Base-by-base conservation (phyloP, 2,329 filamentous ascomycete species). In the Dothistroma pini region DNA sequence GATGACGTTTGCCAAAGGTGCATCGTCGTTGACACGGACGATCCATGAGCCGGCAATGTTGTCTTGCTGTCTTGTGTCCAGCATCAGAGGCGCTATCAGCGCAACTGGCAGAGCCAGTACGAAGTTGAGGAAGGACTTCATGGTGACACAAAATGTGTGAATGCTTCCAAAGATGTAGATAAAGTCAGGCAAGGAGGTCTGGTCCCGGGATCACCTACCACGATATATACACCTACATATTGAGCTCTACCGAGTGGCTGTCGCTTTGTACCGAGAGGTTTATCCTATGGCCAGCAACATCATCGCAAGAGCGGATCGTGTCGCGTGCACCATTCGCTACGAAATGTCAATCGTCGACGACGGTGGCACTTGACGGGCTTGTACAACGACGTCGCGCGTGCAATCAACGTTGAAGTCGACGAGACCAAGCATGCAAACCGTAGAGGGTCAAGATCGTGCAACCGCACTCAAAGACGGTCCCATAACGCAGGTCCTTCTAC, bases 31-130 rank as follows among this genome's bases (percentile, higher is more conserved):
- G 55, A 67, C 56, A 5, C 59, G 61, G 48, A 69, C 61, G 44
- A 69, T 69, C 65, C 65, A 69, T 47, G 66, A 65, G 38, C 61
- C 58, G 19, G 64, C 58, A 31, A 68, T 66, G 14, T 54, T 56
- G 25, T 68, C 65, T 34, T 49, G 56, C 22, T 62, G 58, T 54
- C 63, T 57, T 22, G 60, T 56, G 34, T 67, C 54, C 32, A 67
- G 63, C n/a, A 65, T 11, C 12, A 67, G 44, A 48, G 66, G 66
- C 21, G 65, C 65, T 29, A 65, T 65, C n/a, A 68, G 61, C 31
- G 58, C 61, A 29, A 62, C 63, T 62, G 66, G 66, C 58, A 67
- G 22, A 35, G 62, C 62, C 52, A 65, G 52, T 4, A 68, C 60
- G 49, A 67, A 60, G 58, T 58, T 59, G 38, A 67, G 48, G 54